A percentile compares a stretch with the other conserved stretches of the same genome.
Evolutionary conservation across 257 asterid genomes (phyloP).

Genomic region (Rehmannia glutinosa): DNA sequence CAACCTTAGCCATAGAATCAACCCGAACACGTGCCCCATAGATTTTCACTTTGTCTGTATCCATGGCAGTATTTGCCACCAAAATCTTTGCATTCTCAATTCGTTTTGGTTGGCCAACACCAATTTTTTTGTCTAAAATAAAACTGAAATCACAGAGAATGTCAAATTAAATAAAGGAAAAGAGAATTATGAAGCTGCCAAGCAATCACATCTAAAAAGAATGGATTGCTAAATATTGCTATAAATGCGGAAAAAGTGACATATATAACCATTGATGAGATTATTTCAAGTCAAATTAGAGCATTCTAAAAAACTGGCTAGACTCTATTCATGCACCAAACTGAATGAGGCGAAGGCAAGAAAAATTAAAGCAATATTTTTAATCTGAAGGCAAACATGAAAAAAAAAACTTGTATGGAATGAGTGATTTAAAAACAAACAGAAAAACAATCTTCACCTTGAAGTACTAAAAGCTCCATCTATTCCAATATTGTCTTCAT

Average conservation of each 20-base stretch:
- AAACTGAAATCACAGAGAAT: slow-evolving; percentile 40
- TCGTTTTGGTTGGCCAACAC: slow-evolving; percentile 97
- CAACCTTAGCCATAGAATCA: slow-evolving; percentile 98
- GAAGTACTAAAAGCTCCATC: neutral
- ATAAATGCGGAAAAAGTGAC: neutral
- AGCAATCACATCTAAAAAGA: neutral
- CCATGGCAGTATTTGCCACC: slow-evolving; percentile 99
- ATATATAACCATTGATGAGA: too few relatives aligned
- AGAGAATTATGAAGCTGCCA: neutral
- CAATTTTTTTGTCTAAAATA: slow-evolving; percentile 93
- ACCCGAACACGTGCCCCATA: slow-evolving; percentile 99
- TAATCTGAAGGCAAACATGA: neutral
- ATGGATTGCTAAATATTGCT: neutral
- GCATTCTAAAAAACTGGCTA: neutral
- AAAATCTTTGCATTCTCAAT: slow-evolving; percentile 91
- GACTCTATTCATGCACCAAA: neutral
- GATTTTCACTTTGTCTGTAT: slow-evolving; percentile 95
- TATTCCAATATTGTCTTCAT: neutral
- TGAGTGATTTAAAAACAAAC: neutral
- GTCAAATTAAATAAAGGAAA: neutral
- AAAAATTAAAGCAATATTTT: neutral
- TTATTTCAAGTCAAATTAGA: too few relatives aligned
- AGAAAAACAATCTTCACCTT: neutral
- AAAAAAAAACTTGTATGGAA: neutral
- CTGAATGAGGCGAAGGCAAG: neutral